Percentiles rank a stretch among this genome's conserved stretches.
These are phyloP conservation scores for Kodamaea ohmeri DNA, from an alignment of 1,139 yeast genomes.

Conservation along the genomic window DNA sequence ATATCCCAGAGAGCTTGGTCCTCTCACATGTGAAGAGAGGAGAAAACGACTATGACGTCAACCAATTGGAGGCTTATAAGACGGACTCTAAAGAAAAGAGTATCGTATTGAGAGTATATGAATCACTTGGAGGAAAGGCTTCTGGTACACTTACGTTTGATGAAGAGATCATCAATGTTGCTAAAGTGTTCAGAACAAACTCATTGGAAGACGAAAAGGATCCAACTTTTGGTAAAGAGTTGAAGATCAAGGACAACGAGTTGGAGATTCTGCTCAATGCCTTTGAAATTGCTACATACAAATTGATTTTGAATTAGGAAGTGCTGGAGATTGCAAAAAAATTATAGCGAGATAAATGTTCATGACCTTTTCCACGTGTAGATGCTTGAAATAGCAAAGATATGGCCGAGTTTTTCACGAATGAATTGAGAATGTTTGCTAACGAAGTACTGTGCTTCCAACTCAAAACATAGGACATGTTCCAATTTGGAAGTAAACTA, in stretches of 20 bases:
- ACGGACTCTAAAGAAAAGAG: constrained; percentile 38
- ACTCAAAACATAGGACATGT: too few relatives aligned
- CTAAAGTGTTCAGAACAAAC: constrained; percentile 57
- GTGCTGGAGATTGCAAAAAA: too few relatives aligned
- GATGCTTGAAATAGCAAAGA: too few relatives aligned
- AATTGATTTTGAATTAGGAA: constrained; percentile 36
- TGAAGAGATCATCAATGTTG: constrained; percentile 33
- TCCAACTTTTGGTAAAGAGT: constrained; percentile 17
- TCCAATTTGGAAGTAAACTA: too few relatives aligned
- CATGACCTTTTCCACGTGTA: too few relatives aligned
- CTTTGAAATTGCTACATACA: constrained; percentile 74
- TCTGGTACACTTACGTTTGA: constrained; percentile 52
- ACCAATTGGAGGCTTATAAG: constrained; percentile 22
- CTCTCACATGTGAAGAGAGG: constrained; percentile 82
- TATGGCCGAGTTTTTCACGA: too few relatives aligned
- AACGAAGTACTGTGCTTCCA: too few relatives aligned
- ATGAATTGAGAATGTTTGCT: too few relatives aligned
- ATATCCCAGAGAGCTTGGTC: constrained; percentile 62
- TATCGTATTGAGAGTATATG: constrained; percentile 74
- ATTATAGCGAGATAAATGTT: too few relatives aligned
- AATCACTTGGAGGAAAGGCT: constrained; percentile 73
- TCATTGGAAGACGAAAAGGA: constrained; percentile 62
- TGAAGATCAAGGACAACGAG: constrained; percentile 26
- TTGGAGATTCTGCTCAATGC: constrained; percentile 57
- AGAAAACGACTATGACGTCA: constrained; percentile 71